Conservation (phyloP, 1,139 yeast species). For the Protomyces inundatus region DNA sequence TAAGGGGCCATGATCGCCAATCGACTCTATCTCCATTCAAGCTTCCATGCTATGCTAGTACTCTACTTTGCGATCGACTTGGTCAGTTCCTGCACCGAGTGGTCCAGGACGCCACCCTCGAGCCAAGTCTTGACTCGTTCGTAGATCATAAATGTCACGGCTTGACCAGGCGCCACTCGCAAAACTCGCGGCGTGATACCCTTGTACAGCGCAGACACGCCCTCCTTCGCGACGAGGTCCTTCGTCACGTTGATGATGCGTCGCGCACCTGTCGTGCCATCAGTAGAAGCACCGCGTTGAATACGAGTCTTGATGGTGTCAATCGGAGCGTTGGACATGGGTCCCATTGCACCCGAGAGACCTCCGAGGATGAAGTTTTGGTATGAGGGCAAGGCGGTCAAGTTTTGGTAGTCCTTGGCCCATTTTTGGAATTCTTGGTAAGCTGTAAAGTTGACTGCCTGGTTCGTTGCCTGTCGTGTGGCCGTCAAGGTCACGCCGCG, state of each 20-base stretch:
- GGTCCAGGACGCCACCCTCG: conserved; percentile 38
- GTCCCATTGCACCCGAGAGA: conserved; percentile 94
- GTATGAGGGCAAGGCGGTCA: conserved; percentile 73
- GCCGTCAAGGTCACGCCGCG: conserved; percentile 95
- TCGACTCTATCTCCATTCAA: no score
- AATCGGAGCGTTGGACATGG: conserved; percentile 93
- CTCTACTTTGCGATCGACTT: not conserved
- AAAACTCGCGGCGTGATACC: conserved; percentile 98
- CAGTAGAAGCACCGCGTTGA: conserved; percentile 74
- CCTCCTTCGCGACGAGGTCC: conserved; percentile 83
- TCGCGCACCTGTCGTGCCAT: conserved; percentile 65
- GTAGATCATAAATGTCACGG: conserved; percentile 94
- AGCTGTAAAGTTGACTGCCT: conserved; percentile 96
- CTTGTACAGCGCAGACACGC: conserved; percentile 78
- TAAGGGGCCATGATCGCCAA: no score
- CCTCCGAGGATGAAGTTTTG: conserved; percentile 90
- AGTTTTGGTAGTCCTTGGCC: conserved; percentile 57
- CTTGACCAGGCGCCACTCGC: conserved; percentile 98
- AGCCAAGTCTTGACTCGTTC: conserved; percentile 74
- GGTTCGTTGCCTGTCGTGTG: conserved; percentile 96
- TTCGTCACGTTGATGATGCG: conserved; percentile 77
- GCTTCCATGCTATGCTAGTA: not conserved
- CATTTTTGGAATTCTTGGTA: conserved; percentile 76
- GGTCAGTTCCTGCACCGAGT: not conserved
- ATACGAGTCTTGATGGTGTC: conserved; percentile 96